phyloP scores from a whole-genome alignment of 768 basidiomycete genomes.

The Leucosporidium yakuticum region DNA sequence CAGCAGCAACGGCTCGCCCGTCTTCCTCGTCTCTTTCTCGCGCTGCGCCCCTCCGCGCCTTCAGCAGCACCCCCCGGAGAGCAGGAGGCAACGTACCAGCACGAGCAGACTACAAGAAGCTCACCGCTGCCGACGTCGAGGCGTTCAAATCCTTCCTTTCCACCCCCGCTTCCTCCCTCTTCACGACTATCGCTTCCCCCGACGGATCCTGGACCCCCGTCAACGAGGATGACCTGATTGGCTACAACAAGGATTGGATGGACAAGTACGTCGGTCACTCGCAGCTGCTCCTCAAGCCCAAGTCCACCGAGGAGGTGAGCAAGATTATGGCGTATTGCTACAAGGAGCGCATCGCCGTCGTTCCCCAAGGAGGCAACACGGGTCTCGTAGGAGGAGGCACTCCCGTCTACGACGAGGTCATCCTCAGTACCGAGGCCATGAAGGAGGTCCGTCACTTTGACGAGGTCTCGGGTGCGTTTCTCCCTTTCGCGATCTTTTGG shows the following conservation, averaged over 20 bases:
- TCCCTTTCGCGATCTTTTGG: not conserved
- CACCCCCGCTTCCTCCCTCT: constrained; percentile 40
- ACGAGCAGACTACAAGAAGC: constrained; percentile 35
- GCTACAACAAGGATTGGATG: constrained; percentile 67
- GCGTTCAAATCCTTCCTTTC: constrained; percentile 42
- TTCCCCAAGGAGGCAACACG: constrained; percentile 97
- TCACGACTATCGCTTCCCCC: constrained; percentile 41
- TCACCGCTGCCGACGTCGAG: constrained; percentile 41
- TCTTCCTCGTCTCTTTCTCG: not conserved
- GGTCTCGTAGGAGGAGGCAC: constrained; percentile 91
- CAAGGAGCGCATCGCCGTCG: constrained; percentile 72
- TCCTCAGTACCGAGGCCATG: constrained; percentile 68
- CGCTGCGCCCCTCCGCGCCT: not conserved
- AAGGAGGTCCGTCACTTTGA: constrained; percentile 52
- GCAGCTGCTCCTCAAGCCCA: constrained; percentile 81
- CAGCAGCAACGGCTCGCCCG: not conserved
- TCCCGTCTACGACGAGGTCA: constrained; percentile 76
- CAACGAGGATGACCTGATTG: constrained; percentile 55
- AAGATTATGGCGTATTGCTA: constrained; percentile 82
- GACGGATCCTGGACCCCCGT: constrained; percentile 32
- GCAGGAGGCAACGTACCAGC: constrained; percentile 8
- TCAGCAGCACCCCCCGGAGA: not conserved
- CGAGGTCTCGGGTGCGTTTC: constrained; percentile 43
- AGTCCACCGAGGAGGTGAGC: constrained; percentile 78
- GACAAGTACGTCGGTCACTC: constrained; percentile 82